Evolutionary conservation across 495 filamentous ascomycete species (phyloP).

Genomic region (Alectoria sarmentosa): DNA sequence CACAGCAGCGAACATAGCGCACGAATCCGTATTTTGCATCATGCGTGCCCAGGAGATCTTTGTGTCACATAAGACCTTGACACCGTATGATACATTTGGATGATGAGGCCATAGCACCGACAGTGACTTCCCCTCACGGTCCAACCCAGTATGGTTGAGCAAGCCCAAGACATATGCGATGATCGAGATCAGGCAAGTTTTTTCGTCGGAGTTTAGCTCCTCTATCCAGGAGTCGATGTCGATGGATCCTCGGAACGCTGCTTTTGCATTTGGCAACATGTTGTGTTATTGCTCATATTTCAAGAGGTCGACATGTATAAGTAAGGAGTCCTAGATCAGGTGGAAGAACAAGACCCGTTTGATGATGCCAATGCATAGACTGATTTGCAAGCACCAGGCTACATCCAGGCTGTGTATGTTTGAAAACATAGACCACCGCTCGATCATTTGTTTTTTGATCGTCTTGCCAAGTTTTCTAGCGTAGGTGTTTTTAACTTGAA

Average conservation of each 20-base stretch:
- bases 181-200: background rate
- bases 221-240: background rate
- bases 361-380: slow-evolving; percentile 5
- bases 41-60: background rate
- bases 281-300: background rate
- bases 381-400: slow-evolving; percentile 7
- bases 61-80: background rate
- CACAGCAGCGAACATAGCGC: background rate
- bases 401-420: background rate
- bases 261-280: background rate
- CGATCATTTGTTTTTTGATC: background rate
- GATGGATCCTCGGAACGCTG: background rate
- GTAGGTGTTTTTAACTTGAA: slow-evolving; percentile 4
- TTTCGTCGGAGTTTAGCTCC: background rate
- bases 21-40: background rate
- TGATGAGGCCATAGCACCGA: background rate
- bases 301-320: background rate
- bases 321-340: background rate
- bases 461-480: slow-evolving; percentile 4
- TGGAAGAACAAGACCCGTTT: background rate
- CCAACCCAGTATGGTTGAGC: background rate
- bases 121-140: background rate
- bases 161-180: background rate
- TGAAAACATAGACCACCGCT: background rate
- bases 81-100: background rate